Evolutionary conservation across 306 rosid genomes (phyloP).

Genomic region (Sicyos baderoa): DNA sequence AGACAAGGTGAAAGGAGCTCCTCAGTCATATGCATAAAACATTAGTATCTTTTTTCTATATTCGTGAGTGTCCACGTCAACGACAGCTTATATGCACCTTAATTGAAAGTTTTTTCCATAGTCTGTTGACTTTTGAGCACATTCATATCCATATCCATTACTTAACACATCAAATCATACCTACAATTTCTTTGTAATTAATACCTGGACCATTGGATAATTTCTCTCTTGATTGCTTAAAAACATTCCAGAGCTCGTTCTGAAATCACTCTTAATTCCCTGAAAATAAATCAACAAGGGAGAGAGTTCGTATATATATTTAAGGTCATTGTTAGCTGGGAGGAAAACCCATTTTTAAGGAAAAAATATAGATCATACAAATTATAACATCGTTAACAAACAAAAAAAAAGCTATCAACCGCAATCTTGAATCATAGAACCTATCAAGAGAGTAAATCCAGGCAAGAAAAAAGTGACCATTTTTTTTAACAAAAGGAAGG

Average conservation of each 20-base stretch:
- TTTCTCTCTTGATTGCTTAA: constrained; percentile 52
- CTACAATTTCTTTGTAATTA: constrained; percentile 11
- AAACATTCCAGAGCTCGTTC: constrained; percentile 99
- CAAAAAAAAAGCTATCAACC: neutral
- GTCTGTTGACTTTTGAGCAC: neutral
- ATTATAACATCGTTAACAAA: neutral
- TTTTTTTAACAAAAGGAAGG: neutral
- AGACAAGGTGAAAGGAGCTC: too few relatives aligned
- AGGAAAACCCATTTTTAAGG: neutral
- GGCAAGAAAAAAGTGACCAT: neutral
- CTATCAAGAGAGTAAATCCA: neutral
- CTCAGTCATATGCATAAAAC: too few relatives aligned
- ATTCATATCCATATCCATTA: neutral
- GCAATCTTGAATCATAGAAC: neutral
- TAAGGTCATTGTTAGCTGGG: neutral
- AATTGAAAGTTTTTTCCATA: neutral
- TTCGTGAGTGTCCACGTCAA: too few relatives aligned
- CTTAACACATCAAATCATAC: neutral
- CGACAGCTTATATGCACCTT: too few relatives aligned
- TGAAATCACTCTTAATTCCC: constrained; percentile 81
- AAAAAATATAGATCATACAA: neutral
- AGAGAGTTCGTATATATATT: neutral
- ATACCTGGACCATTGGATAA: constrained; percentile 73
- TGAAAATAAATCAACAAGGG: constrained; percentile 26
- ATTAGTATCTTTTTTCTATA: too few relatives aligned